phyloP scores from a whole-genome alignment of 2,329 filamentous ascomycete genomes.

The Hypoxylon sp. region DNA sequence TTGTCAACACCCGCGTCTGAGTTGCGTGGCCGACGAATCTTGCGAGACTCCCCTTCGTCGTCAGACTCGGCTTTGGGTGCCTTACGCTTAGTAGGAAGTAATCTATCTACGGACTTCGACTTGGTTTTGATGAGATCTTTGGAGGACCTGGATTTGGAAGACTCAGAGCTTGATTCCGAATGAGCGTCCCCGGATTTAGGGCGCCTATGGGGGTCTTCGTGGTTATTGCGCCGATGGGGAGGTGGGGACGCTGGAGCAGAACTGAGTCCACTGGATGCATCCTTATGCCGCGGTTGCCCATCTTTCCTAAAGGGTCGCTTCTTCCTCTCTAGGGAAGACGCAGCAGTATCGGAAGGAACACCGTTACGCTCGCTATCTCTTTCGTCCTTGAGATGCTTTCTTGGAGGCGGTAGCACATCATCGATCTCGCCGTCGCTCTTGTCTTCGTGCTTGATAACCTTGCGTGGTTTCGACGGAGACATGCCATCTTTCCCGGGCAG shows the following conservation, averaged over 20 bases:
- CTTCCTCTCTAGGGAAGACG: slow-evolving; percentile 60
- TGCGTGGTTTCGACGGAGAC: slow-evolving; percentile 73
- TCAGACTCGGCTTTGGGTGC: slow-evolving; percentile 67
- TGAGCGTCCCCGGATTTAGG: slow-evolving; percentile 56
- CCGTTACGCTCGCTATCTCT: slow-evolving; percentile 48
- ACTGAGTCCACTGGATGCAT: slow-evolving; percentile 68
- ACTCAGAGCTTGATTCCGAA: slow-evolving; percentile 70
- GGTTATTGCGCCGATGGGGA: slow-evolving; percentile 52
- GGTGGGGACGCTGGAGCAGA: slow-evolving; percentile 70
- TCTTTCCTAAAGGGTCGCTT: slow-evolving; percentile 64
- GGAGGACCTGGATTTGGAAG: slow-evolving; percentile 58
- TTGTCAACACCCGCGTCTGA: slow-evolving; percentile 59
- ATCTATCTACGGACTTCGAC: slow-evolving; percentile 61
- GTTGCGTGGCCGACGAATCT: slow-evolving; percentile 66
- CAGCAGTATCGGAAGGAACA: slow-evolving; percentile 53
- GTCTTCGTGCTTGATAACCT: slow-evolving; percentile 74
- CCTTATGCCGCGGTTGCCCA: slow-evolving; percentile 59
- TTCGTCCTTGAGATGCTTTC: slow-evolving; percentile 55
- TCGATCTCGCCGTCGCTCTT: slow-evolving; percentile 68
- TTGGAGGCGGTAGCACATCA: slow-evolving; percentile 50
- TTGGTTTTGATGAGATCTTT: slow-evolving; percentile 63
- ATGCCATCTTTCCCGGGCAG: slow-evolving; percentile 73
- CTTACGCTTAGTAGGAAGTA: slow-evolving; percentile 66
- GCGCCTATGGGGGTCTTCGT: slow-evolving; percentile 53
- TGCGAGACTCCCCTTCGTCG: slow-evolving; percentile 67